phyloP scores from a whole-genome alignment of 1,139 yeast species.

The Candida tropicalis region DNA sequence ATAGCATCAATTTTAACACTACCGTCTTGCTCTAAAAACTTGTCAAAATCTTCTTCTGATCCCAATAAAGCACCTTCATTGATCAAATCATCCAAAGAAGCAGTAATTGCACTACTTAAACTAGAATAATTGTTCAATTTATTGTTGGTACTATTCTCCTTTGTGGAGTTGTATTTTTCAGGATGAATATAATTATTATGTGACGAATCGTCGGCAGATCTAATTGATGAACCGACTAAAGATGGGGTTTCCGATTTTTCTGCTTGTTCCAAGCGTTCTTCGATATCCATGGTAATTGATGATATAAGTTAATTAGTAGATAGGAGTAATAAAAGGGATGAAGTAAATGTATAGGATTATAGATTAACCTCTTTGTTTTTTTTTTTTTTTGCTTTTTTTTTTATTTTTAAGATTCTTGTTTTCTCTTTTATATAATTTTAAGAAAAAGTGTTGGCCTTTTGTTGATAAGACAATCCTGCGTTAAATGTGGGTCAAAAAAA shows the following conservation, averaged over 20 bases:
- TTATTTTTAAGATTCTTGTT: too few species aligned
- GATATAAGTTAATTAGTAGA: background rate
- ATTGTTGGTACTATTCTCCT: slow-evolving; percentile 11
- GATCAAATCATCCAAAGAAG: slow-evolving; percentile 57
- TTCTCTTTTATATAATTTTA: background rate
- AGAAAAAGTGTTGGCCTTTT: slow-evolving; percentile 3
- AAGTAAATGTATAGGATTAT: background rate
- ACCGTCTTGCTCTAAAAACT: slow-evolving; percentile 54
- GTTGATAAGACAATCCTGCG: slow-evolving; percentile 2
- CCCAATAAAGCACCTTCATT: slow-evolving; percentile 63
- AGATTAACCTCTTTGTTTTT: background rate
- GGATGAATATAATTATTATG: slow-evolving; percentile 53
- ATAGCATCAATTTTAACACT: slow-evolving; percentile 50
- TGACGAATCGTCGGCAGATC: slow-evolving; percentile 53
- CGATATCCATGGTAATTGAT: slow-evolving; percentile 47
- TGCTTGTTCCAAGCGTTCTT: slow-evolving; percentile 55
- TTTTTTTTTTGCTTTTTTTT: background rate
- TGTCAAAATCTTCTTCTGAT: slow-evolving; percentile 58
- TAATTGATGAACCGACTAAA: slow-evolving; percentile 54
- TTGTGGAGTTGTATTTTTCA: slow-evolving; percentile 35
- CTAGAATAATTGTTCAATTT: slow-evolving; percentile 10
- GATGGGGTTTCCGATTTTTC: slow-evolving; percentile 56
- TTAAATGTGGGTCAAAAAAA: background rate
- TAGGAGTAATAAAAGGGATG: background rate
- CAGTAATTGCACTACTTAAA: slow-evolving; percentile 32